phyloP scores from a whole-genome alignment of 805 yeast species.

The Maudiozyma pseudohumilis region DNA sequence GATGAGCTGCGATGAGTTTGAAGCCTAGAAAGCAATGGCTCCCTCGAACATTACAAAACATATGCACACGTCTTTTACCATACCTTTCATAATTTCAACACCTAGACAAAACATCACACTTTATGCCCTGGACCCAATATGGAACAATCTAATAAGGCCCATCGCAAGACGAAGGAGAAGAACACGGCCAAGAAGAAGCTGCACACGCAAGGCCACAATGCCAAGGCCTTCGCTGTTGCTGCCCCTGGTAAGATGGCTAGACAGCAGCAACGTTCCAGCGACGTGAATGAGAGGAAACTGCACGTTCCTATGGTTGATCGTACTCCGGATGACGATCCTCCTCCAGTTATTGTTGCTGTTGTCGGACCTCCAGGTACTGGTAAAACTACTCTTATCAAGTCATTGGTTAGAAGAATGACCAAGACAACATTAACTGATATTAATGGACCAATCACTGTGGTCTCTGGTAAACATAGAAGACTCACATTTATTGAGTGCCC shows the following conservation, averaged over 20 bases:
- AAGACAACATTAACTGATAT: constrained; percentile 79
- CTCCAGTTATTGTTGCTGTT: constrained; percentile 91
- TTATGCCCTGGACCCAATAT: too few relatives aligned
- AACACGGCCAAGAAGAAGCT: constrained; percentile 74
- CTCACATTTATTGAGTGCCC: constrained; percentile 84
- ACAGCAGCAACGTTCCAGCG: constrained; percentile 77
- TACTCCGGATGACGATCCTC: constrained; percentile 95
- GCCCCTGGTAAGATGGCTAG: constrained; percentile 81
- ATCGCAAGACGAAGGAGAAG: constrained; percentile 50
- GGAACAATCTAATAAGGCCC: constrained; percentile 73
- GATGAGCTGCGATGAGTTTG: not conserved
- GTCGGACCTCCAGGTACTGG: constrained; percentile 99
- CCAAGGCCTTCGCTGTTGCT: constrained; percentile 72
- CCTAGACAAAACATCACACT: too few relatives aligned
- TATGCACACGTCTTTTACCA: too few relatives aligned
- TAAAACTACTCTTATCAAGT: constrained; percentile 83
- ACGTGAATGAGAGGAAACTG: constrained; percentile 65
- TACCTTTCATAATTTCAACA: too few relatives aligned
- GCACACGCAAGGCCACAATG: constrained; percentile 78
- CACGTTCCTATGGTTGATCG: constrained; percentile 98
- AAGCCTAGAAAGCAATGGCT: too few relatives aligned
- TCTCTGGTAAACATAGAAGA: constrained; percentile 87
- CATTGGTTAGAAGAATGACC: constrained; percentile 77
- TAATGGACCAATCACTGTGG: constrained; percentile 94
- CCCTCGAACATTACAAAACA: too few relatives aligned